Conservation (phyloP, 495 filamentous ascomycete genomes). For the Talaromyces wortmannii region DNA sequence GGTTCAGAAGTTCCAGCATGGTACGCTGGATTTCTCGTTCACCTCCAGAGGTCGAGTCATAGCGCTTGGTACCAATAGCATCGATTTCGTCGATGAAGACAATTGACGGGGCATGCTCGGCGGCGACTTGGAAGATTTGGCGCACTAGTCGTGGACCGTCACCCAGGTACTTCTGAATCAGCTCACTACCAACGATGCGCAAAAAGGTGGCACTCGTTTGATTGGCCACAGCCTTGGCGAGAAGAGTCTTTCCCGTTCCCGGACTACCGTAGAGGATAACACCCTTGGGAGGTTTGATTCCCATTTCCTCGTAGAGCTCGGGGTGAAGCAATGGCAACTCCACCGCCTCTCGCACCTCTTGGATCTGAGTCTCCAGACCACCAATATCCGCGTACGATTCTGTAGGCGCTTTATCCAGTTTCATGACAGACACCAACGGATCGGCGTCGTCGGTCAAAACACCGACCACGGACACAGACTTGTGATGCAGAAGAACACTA, state of each 20-base stretch:
- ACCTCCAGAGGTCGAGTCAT: conserved; percentile 93
- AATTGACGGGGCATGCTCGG: conserved; percentile 93
- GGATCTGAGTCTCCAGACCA: conserved; percentile 89
- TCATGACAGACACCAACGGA: conserved; percentile 97
- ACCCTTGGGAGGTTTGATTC: conserved; percentile 98
- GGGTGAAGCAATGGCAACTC: conserved; percentile 94
- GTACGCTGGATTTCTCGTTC: conserved; percentile 97
- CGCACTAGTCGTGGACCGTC: conserved; percentile 91
- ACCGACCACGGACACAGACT: conserved; percentile 95
- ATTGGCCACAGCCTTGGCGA: conserved; percentile 97
- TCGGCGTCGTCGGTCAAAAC: conserved; percentile 96
- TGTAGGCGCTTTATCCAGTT: conserved; percentile 97
- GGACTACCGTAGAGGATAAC: conserved; percentile 98
- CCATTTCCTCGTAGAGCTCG: conserved; percentile 99
- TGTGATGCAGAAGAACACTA: conserved; percentile 93
- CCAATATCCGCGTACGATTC: conserved; percentile 99
- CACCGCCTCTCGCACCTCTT: conserved; percentile 95
- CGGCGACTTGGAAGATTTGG: conserved; percentile 96
- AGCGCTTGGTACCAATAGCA: conserved; percentile 97
- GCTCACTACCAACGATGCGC: conserved; percentile 92
- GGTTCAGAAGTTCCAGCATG: conserved; percentile 97
- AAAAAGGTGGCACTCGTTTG: conserved; percentile 98
- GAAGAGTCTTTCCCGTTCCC: conserved; percentile 93
- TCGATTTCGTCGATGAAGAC: conserved; percentile 99
- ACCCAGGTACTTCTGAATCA: conserved; percentile 98